Evolutionary conservation across 1,284 basidiomycete genomes (phyloP).

Genomic region (Puccinia hordei): DNA sequence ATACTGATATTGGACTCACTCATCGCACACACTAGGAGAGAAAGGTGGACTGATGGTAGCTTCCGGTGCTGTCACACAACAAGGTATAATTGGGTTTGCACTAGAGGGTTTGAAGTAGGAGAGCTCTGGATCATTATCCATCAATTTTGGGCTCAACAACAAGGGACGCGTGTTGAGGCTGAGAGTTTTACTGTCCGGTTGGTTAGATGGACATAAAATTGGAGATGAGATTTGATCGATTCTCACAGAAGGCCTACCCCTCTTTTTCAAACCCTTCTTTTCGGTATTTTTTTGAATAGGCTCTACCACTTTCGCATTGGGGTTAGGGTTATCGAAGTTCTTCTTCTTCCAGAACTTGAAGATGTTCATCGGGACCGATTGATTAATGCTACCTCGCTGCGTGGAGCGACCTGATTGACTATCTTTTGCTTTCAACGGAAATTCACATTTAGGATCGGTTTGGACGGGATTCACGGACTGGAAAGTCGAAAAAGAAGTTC

Average conservation of each 20-base stretch:
- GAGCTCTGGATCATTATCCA: not conserved
- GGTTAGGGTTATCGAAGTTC: not conserved
- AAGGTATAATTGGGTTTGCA: not conserved
- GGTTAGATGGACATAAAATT: not conserved
- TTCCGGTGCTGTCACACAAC: not conserved
- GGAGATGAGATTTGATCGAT: conserved; percentile 3
- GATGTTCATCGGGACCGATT: not conserved
- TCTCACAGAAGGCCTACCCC: not conserved
- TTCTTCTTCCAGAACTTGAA: conserved; percentile 27
- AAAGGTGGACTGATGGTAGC: not conserved
- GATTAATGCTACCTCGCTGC: not conserved
- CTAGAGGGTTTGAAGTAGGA: not conserved
- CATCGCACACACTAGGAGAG: not conserved
- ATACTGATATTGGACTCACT: not conserved
- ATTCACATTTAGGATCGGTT: not conserved
- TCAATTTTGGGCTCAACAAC: not conserved
- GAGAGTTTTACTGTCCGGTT: not conserved
- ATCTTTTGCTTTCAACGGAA: not conserved
- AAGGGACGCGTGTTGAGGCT: not conserved
- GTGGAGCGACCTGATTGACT: no score
- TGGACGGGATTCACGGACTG: not conserved
- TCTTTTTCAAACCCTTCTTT: not conserved
- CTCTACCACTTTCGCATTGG: not conserved
- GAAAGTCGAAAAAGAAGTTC: not conserved
- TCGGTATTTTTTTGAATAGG: not conserved